Evolutionary conservation across 495 filamentous ascomycete genomes (phyloP), one percentile per base, ranked within the genome.

Genomic region (Daldinia decipiens): DNA sequence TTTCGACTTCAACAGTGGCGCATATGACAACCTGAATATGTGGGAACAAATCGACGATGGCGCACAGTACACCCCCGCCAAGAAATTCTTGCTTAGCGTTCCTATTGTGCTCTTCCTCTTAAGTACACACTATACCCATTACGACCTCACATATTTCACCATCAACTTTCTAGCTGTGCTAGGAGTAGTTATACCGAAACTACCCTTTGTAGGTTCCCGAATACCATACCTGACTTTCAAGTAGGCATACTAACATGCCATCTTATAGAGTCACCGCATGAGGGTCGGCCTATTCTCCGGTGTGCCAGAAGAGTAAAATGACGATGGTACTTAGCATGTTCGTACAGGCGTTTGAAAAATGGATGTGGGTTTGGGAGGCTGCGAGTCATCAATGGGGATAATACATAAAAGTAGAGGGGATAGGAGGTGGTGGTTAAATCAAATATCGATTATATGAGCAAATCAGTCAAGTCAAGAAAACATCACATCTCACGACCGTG

Each of bases 31-130:
- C 78, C 87, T 98, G 71, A 98, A 98, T 82, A 97, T 99, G 94
- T 99, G 95, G 95, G 95, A 99, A 84, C 95, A 99, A 84, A 99
- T 99, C 77, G 95, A 99, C 83, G 95, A 99, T 75, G 95, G 95
- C 31, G 95, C 95, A 79, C 95, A 99, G 78, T 99, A 98, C 82
- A 99, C 95, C 5, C 95, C 95, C 12, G 89, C 95, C 62, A 99
- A 99, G 87, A 99, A 99, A 80, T 99, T 98, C 80, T 82, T 99
- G 65, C 88, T 99, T 73, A 93, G 89, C 65, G 95, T 98, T 53
- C 95, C 95, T 32, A 94, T 99, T 68, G 86, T 93, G 67, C 87
- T 99, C 73, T 99, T 99, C 78, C 86, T 99, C 62, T 83, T 98
- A 66, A 97, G 94, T 85, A 99, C 95, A 56, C 95, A 99, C 81